A percentile compares a stretch with the other conserved stretches of the same genome.
Conservation (phyloP, 139 green algal genomes). For the Chlorella sp. region DNA sequence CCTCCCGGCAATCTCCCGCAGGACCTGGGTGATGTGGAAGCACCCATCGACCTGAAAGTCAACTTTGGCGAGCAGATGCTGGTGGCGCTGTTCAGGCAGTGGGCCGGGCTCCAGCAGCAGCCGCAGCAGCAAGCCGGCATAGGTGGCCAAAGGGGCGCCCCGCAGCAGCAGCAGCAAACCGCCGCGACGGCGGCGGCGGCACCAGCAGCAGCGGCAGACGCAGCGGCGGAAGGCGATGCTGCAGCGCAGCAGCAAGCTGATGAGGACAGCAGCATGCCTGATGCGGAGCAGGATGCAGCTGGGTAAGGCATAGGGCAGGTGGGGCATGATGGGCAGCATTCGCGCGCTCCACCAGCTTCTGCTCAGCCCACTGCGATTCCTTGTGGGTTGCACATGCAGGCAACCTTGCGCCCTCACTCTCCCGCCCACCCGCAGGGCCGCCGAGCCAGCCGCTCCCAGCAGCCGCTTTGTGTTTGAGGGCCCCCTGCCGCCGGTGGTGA, state of each 20-base stretch:
- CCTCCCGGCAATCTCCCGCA: too few relatives aligned
- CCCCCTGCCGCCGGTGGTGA: constrained; percentile 2
- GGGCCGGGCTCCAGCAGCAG: constrained; percentile 34
- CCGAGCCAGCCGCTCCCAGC: not conserved
- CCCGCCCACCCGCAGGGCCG: not conserved
- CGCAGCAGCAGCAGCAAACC: not conserved
- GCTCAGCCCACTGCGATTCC: not conserved
- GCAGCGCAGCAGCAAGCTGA: not conserved
- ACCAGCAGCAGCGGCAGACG: not conserved
- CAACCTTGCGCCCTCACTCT: not conserved
- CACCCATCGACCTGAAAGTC: constrained; percentile 62
- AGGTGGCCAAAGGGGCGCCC: not conserved
- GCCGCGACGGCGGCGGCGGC: too few relatives aligned
- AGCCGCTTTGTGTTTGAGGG: constrained; percentile 10
- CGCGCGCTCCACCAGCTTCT: too few relatives aligned
- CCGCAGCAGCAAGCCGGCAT: not conserved
- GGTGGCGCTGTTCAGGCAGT: constrained; percentile 56
- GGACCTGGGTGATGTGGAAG: constrained; percentile 48
- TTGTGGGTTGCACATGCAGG: not conserved
- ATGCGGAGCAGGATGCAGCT: not conserved
- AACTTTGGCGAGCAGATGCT: constrained; percentile 74
- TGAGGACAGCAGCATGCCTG: not conserved
- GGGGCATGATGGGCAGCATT: not conserved
- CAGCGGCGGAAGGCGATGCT: not conserved
- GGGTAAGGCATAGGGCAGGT: not conserved